Conservation (phyloP, 805 yeast species). For the Wickerhamia fluorescens region DNA sequence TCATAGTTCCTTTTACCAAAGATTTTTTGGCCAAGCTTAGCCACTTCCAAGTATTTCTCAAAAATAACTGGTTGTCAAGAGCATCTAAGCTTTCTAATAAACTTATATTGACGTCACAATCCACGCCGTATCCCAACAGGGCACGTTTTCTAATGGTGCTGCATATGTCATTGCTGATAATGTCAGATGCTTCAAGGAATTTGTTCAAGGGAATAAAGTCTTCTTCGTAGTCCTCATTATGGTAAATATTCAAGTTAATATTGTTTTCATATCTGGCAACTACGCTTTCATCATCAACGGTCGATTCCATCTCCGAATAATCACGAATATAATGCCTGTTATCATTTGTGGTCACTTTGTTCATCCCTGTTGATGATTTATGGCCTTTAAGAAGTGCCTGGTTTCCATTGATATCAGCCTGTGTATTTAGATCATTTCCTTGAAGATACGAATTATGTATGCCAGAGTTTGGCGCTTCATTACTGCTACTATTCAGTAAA, state of each 20-base stretch:
- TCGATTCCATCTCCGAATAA: conserved; percentile 17
- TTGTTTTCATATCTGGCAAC: conserved; percentile 4
- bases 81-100: conserved; percentile 47
- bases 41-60: conserved; percentile 90
- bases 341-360: too few species aligned
- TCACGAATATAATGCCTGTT: conserved; percentile 10
- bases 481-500: not conserved
- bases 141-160: conserved; percentile 69
- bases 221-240: conserved; percentile 15
- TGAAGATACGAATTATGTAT: conserved; percentile 1
- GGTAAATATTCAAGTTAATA: conserved; percentile 4
- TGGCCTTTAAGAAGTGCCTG: too few species aligned
- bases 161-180: conserved; percentile 68
- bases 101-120: conserved; percentile 55
- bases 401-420: not conserved
- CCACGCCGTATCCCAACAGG: conserved; percentile 60
- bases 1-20: conserved; percentile 59
- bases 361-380: too few species aligned
- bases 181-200: conserved; percentile 28
- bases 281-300: conserved; percentile 24
- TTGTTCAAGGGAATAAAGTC: conserved; percentile 22
- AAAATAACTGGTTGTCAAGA: conserved; percentile 43
- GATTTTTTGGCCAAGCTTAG: conserved; percentile 62
- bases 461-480: not conserved
- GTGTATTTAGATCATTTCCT: conserved; percentile 3